Percentiles rank a stretch among this genome's conserved stretches.
Conservation (phyloP, 139 green algal genomes). For the Picochlorum sp. region DNA sequence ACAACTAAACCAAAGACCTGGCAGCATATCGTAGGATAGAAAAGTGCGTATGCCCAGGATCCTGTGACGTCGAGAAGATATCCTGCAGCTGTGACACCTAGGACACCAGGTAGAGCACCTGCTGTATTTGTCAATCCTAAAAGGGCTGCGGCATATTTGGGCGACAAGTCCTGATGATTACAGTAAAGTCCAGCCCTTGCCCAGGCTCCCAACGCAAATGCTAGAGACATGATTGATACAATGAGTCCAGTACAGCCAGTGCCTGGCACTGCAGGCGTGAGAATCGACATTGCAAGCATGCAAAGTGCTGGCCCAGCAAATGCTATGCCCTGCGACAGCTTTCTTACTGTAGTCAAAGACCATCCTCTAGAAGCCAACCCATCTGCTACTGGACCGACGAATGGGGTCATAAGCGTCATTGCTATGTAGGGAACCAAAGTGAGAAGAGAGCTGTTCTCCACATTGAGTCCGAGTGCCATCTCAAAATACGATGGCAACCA, state of each 20-base stretch:
- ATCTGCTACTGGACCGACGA: slow-evolving; percentile 55
- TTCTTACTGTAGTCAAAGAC: slow-evolving; percentile 53
- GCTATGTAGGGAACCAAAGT: slow-evolving; percentile 78
- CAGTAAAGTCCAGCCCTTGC: slow-evolving; percentile 66
- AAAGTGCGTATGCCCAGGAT: slow-evolving; percentile 36
- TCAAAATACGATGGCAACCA: slow-evolving; percentile 98
- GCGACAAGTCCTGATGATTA: slow-evolving; percentile 77
- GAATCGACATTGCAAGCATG: slow-evolving; percentile 39
- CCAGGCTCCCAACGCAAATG: slow-evolving; percentile 52
- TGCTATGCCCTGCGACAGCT: slow-evolving; percentile 54
- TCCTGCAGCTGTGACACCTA: slow-evolving; percentile 52
- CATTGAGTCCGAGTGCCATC: slow-evolving; percentile 74
- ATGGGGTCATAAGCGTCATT: slow-evolving; percentile 77
- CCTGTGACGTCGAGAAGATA: slow-evolving; percentile 43
- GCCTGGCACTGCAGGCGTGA: slow-evolving; percentile 25
- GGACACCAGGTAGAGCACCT: slow-evolving; percentile 59
- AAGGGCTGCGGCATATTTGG: slow-evolving; percentile 62
- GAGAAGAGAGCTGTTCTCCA: slow-evolving; percentile 61
- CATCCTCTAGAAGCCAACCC: slow-evolving; percentile 38
- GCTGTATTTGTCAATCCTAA: slow-evolving; percentile 68
- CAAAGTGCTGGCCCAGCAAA: slow-evolving; percentile 61
- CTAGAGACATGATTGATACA: slow-evolving; percentile 35
- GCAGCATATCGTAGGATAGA: slow-evolving; percentile 59
- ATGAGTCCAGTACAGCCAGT: slow-evolving; percentile 17
- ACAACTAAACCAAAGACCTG: slow-evolving; percentile 70